These are phyloP conservation scores for Colletotrichum caudatum DNA, from an alignment of 2,329 filamentous ascomycete genomes.

Conservation along the genomic window DNA sequence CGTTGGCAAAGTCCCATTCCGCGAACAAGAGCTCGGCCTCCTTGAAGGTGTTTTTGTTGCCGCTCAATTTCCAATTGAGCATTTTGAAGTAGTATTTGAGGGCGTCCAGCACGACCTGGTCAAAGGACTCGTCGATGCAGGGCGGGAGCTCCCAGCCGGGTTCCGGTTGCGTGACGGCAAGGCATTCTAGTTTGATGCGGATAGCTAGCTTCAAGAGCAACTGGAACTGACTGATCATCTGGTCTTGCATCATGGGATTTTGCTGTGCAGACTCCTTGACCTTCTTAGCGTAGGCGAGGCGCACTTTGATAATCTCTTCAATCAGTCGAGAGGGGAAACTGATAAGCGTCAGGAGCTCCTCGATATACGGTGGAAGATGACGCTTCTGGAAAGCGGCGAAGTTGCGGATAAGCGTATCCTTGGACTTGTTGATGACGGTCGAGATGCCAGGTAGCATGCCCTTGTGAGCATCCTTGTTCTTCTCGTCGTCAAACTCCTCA, in stretches of 20 bases:
- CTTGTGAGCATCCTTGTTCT: constrained; percentile 58
- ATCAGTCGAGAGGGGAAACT: constrained; percentile 97
- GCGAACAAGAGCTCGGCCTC: constrained; percentile 97
- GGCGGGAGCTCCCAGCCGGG: constrained; percentile 95
- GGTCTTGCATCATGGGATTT: constrained; percentile 93
- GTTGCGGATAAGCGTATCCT: constrained; percentile 89
- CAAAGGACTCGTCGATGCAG: constrained; percentile 97
- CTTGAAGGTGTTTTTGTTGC: constrained; percentile 99
- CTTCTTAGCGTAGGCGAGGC: constrained; percentile 90
- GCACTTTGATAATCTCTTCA: constrained; percentile 94
- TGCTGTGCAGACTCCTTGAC: constrained; percentile 96
- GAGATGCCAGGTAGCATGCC: constrained; percentile 90
- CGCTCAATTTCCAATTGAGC: constrained; percentile 96
- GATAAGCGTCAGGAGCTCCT: constrained; percentile 94
- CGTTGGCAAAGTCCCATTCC: constrained; percentile 97
- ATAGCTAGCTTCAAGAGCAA: constrained; percentile 92
- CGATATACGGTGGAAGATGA: constrained; percentile 94
- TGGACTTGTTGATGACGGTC: constrained; percentile 91
- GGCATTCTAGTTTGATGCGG: constrained; percentile 90
- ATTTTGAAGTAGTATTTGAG: constrained; percentile 99
- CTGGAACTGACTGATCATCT: constrained; percentile 98
- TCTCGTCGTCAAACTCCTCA: constrained; percentile 58
- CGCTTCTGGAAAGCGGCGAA: constrained; percentile 86
- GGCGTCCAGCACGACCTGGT: constrained; percentile 89
- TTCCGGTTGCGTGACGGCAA: constrained; percentile 85